Conservation (phyloP, 2,329 filamentous ascomycete species). For the Phyllosticta ampelicida region DNA sequence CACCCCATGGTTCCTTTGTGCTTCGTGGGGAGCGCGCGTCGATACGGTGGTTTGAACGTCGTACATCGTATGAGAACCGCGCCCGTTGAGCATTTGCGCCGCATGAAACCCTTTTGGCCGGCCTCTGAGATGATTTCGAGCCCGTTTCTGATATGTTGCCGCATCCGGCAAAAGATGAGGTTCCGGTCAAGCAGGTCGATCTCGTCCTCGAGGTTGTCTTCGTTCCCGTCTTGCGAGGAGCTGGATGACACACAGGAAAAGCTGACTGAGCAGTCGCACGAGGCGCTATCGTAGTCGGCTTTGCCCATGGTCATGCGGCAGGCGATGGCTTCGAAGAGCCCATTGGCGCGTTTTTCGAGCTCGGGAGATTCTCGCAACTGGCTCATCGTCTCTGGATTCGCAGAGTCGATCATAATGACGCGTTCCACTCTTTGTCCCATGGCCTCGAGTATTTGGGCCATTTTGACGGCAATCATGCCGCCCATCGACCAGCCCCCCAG, state of each 20-base stretch:
- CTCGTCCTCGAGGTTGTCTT: neutral
- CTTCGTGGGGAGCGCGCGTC: neutral
- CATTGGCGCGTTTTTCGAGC: neutral
- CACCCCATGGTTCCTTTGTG: neutral
- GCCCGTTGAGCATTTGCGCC: neutral
- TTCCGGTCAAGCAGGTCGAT: neutral
- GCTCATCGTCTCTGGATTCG: slow-evolving; percentile 11
- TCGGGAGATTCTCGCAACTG: neutral
- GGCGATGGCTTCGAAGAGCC: neutral
- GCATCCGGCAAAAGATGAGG: neutral
- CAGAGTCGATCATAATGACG: slow-evolving; percentile 16
- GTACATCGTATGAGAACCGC: neutral
- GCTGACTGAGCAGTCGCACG: neutral
- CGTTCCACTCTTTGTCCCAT: slow-evolving; percentile 13
- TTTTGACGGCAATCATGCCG: slow-evolving; percentile 16
- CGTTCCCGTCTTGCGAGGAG: neutral
- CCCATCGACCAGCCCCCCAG: slow-evolving; percentile 14
- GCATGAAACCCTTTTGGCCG: neutral
- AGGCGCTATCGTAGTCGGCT: neutral
- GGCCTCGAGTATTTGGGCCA: slow-evolving; percentile 14
- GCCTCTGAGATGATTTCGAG: neutral
- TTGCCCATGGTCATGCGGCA: neutral
- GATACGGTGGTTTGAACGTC: neutral
- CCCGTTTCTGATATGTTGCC: neutral
- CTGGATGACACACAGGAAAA: neutral